Base-by-base conservation (phyloP, 352 stramenopile genomes). In the Nothophytophthora sp. region DNA sequence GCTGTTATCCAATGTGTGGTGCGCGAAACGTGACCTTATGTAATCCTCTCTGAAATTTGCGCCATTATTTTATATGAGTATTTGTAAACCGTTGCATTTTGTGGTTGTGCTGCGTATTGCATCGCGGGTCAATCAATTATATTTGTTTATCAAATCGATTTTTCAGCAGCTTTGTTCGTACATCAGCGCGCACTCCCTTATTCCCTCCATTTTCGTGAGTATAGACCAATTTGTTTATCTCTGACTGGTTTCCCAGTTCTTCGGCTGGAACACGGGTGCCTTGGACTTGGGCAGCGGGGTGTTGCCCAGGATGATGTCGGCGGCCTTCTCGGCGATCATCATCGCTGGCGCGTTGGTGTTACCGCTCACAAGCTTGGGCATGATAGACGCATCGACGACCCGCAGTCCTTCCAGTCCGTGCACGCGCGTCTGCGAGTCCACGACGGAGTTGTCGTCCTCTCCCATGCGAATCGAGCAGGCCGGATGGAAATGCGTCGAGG, bases 271-370 rank as follows among this genome's bases (percentile, higher is more conserved):
- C 25, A 93, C 80, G 6, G 73, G 65, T 9, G 76, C 77, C 5
- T 59, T 88, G 1, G 63, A 73, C 62, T 86, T 86, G n/a, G 75
- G 64, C 42, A 93, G 60, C 12, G 80, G 51, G 6, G 60, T 42
- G 33, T 81, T 83, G 35, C 69, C 77, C 29, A 90, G 61, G 35
- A 98, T 96, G 47, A 97, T 86, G 47, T 97, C 86, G 27, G 92
- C 89, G 1, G 84, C 88, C 61, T 96, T 96, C 59, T 98, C 92
- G 4, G 85, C 92, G 15, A 98, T 70, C 71, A 97, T 96, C 60
- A 97, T 94, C 19, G 92, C 86, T 4, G 90, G 94, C 2, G 69
- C 88, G 69, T 98, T 97, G 15, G 95, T 81, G 68, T 98, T 98
- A 30, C 91, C 93, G 50, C 90, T 97, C 50, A 96, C 72, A 39